Percentiles rank a stretch among this genome's conserved stretches.
Conservation (phyloP, 106 monocot species). For the Phalaenopsis equestris region DNA sequence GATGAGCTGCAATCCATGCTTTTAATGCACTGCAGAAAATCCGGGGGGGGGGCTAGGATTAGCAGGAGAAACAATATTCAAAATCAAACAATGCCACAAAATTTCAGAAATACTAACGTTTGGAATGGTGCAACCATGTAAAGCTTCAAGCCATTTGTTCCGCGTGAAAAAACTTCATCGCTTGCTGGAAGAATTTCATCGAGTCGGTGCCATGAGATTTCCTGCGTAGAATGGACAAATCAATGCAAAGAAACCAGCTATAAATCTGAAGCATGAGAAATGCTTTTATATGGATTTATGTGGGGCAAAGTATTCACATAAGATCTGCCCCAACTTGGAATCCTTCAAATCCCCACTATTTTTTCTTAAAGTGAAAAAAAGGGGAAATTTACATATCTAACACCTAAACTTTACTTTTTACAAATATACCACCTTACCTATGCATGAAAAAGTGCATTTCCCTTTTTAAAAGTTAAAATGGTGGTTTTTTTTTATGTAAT, state of each 20-base stretch:
- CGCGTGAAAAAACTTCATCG: constrained; percentile 66
- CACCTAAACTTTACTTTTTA: no score
- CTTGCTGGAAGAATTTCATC: constrained; percentile 76
- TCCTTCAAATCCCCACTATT: background rate
- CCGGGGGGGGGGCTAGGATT: background rate
- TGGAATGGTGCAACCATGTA: constrained; percentile 97
- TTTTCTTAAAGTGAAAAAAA: background rate
- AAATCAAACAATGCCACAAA: background rate
- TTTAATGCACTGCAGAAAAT: constrained; percentile 52
- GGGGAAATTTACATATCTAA: no score
- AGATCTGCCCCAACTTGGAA: background rate
- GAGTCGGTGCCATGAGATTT: constrained; percentile 89
- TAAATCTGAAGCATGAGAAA: background rate
- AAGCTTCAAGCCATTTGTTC: constrained; percentile 80
- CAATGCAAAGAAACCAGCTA: background rate
- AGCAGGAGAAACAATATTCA: constrained; percentile 6
- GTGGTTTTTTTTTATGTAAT: no score
- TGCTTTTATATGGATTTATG: background rate
- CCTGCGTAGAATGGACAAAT: constrained; percentile 29
- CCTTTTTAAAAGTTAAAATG: no score
- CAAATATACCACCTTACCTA: no score
- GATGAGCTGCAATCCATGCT: constrained; percentile 64
- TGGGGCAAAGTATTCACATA: background rate
- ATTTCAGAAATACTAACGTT: constrained; percentile 38
- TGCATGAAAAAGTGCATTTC: no score